These are phyloP conservation scores for Aureobasidium sp. DNA, from an alignment of 2,329 filamentous ascomycete genomes.

Conservation along the genomic window DNA sequence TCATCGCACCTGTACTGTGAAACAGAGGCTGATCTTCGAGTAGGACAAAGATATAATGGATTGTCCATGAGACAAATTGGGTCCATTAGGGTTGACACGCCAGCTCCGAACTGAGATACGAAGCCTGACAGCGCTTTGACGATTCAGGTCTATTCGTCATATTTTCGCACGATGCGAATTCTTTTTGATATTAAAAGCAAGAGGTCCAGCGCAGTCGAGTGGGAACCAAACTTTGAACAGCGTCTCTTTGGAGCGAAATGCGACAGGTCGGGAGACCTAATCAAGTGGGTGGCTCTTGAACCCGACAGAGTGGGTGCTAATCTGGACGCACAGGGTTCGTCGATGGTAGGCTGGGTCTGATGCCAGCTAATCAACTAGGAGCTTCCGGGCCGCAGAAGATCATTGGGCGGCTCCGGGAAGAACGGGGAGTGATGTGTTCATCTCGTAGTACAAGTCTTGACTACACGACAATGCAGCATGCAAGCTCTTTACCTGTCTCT, in stretches of 20 bases:
- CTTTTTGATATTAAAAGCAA: not conserved
- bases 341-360: constrained; percentile 14
- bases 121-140: not conserved
- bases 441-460: constrained; percentile 12
- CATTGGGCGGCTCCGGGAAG: constrained; percentile 13
- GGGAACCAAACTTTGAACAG: constrained; percentile 10
- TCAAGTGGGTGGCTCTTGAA: constrained; percentile 8
- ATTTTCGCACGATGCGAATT: not conserved
- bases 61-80: not conserved
- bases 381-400: constrained; percentile 15
- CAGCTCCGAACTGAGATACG: not conserved
- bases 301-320: constrained; percentile 12
- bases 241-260: constrained; percentile 5
- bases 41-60: constrained; percentile 12
- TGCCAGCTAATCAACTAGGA: constrained; percentile 13
- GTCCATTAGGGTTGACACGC: not conserved
- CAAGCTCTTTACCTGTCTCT: constrained; percentile 12
- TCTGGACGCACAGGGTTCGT: constrained; percentile 13
- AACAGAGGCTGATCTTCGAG: constrained; percentile 16
- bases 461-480: constrained; percentile 16
- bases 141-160: not conserved
- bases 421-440: constrained; percentile 12
- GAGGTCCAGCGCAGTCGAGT: constrained; percentile 4
- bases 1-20: constrained; percentile 16
- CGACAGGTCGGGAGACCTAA: constrained; percentile 10